A percentile compares a stretch with the other conserved stretches of the same genome.
phyloP scores from a whole-genome alignment of 1,284 basidiomycete genomes.

The Boletus smithii region DNA sequence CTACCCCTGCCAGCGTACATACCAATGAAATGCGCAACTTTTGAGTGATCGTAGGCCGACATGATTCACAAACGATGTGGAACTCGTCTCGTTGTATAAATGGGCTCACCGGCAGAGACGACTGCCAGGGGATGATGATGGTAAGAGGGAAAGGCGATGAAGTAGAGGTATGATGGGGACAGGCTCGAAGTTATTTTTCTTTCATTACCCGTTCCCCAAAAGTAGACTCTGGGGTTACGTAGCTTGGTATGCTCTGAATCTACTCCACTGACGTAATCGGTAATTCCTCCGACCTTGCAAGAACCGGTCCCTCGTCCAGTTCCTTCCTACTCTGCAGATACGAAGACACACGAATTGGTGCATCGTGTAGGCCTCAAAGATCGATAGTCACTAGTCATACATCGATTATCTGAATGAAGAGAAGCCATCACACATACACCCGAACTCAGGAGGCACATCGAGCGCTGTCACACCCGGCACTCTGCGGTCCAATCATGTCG shows the following conservation, averaged over 20 bases:
- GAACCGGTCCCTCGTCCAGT: background rate
- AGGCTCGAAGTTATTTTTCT: slow-evolving; percentile 20
- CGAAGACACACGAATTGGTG: background rate
- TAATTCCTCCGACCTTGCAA: no score
- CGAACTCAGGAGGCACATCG: slow-evolving; percentile 29
- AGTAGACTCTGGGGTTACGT: slow-evolving; percentile 32
- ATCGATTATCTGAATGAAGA: slow-evolving; percentile 14
- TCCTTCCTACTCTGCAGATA: background rate
- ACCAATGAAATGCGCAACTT: slow-evolving; percentile 87
- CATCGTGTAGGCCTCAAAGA: slow-evolving; percentile 18
- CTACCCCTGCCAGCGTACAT: slow-evolving; percentile 25
- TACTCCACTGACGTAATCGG: background rate
- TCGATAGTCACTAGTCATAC: slow-evolving; percentile 12
- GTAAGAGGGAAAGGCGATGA: slow-evolving; percentile 16
- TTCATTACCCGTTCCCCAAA: slow-evolving; percentile 29
- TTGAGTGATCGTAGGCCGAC: slow-evolving; percentile 71
- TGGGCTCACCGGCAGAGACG: slow-evolving; percentile 1
- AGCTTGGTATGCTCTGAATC: slow-evolving; percentile 9
- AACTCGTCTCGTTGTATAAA: slow-evolving; percentile 13
- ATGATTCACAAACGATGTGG: slow-evolving; percentile 45
- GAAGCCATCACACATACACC: slow-evolving; percentile 11
- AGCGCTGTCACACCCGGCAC: slow-evolving; percentile 3
- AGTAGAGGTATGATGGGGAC: slow-evolving; percentile 10
- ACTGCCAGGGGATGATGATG: slow-evolving; percentile 17
- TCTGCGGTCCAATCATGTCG: slow-evolving; percentile 17